Base-by-base conservation (phyloP, 345 rosid genomes). In the Eucalyptus albens region DNA sequence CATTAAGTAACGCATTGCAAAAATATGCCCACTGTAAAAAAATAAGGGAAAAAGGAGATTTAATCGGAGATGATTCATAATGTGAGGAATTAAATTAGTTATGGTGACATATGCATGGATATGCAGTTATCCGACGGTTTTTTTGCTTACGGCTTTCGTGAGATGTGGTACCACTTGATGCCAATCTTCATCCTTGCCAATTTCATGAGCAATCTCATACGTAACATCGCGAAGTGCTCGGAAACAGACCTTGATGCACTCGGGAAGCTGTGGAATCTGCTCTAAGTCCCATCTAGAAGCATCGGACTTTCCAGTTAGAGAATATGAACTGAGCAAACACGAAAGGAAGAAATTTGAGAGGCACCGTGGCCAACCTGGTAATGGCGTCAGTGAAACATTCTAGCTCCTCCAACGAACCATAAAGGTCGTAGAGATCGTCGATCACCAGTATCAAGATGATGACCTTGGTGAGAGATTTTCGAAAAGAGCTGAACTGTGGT, bases 401-500 rank as follows among this genome's bases (percentile, higher is more conserved):
- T 12, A 95, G 88, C 81, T 95, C 96, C 17, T 95, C 90, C 29
- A 92, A 7, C 33, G 94, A 93, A 62, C 95, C 97, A 88, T 92
- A 95, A 51, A 94, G 31, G 67, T 94, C 97, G 62, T 94, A 95
- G 45, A 92, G 92, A 69, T 95, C 97, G 49, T 95, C 97, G 2
- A 93, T 92, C 15, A 92, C 86, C 27, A 94, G 31, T 86, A 95
- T 42, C 89, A 95, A 62, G 16, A 90, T 51, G 40, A 93, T 44
- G 42, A 88, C 93, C 91, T 94, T 94, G 4, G 96, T 92, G 7
- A 95, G 91, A 88, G 91, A 89, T 92, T 89, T 93, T 86, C 96
- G 89, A 31, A 93, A 92, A 65, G 89, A 53, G 67, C 90, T 91
- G 83, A 40, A 83, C 40, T 86, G 87, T 7, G 94, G 93, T 77